Base-by-base conservation (phyloP, 2,329 filamentous ascomycete species). In the Hypomyces perniciosus region DNA sequence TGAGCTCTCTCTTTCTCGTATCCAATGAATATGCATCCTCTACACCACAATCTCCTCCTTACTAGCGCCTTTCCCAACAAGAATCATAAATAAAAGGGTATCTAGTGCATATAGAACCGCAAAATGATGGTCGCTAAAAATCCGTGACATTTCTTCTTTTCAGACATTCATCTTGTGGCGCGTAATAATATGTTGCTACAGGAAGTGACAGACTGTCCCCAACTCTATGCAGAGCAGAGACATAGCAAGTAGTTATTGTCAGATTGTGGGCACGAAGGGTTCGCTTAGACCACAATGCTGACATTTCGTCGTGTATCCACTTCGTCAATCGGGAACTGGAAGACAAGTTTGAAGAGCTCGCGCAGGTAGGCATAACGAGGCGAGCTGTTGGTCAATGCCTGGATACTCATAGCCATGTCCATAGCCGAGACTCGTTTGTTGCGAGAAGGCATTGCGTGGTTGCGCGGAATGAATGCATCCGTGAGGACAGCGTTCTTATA, bases 331-430 rank as follows among this genome's bases (percentile, higher is more conserved):
- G 85, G 81, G 62, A 92, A 92, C 4, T 89, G 87, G 66, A 95
- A 95, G 3, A 96, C 90, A 38, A 92, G 76, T 48, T 81, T 80
- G 71, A 88, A 96, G 10, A 96, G 74, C 61, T 96, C 90, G 45
- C 83, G 77, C 56, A 96, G 72, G 76, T 92, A 96, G 7, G 74
- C 74, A 67, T 93, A 93, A 60, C 90, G 83, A 51, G 68, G 62
- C 29, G 78, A 77, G 35, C 81, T 83, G 51, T 81, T 76, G 47
- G 80, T 80, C 80, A 96, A 88, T 74, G 85, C 85, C 47, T 79
- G 75, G 6, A 96, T 86, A 45, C 88, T 88, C 66, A 85, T 86
- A 34, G 87, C 88, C 55, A 95, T 81, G 59, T 96, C 90, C n/a
- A 76, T 70, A 0, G 88, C 87, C 4, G 75, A 77, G 5, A 87